Base-by-base conservation (phyloP, 169 alveolate genomes). In the Babesia bigemina region DNA sequence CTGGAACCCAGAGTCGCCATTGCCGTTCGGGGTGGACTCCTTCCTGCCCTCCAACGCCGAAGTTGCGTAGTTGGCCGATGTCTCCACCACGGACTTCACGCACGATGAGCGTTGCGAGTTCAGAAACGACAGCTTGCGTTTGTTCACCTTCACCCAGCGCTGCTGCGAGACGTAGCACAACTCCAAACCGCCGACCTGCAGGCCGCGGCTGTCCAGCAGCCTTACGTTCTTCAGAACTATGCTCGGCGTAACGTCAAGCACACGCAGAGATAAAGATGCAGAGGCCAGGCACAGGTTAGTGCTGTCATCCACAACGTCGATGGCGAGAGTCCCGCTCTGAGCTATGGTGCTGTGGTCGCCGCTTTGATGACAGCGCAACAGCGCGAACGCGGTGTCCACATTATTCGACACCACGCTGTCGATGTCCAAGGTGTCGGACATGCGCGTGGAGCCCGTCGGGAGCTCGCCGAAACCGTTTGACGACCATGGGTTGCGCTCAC, bases 131-230 rank as follows among this genome's bases (percentile, higher is more conserved):
- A 67, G 56, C 56, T 67, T 67, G 24, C 76, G 36, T 29, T 62
- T 62, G 36, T 71, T 62, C 36, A 71, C 63, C 55, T 62, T 72
- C 16, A 73, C 73, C 88, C 88, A 81, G 21, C 88, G 59, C 63
- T 71, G 88, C 53, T 72, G 83, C 22, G 88, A 81, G 69, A 81
- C 84, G 66, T 81, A 81, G 44, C 60, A 56, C 44, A 73, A 26
- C 19, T 70, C 84, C 29, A 81, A 26, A 48, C 45, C 21, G 44
- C 85, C 83, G 7, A 81, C 69, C 21, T 39, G 33, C 9, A 39
- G 12, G 3, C 65, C 72, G 16, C 53, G 44, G 16, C 70, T 65
- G 66, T 73, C 69, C 53, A 11, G 53, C 66, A 81, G 21, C 12
- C 63, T 49, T 11, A 63, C 39, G 19, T 48, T 24, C 10, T 2